Evolutionary conservation across 345 rosid genomes (phyloP), one percentile per base, ranked within the genome.

Genomic region (Trapa bicornis): DNA sequence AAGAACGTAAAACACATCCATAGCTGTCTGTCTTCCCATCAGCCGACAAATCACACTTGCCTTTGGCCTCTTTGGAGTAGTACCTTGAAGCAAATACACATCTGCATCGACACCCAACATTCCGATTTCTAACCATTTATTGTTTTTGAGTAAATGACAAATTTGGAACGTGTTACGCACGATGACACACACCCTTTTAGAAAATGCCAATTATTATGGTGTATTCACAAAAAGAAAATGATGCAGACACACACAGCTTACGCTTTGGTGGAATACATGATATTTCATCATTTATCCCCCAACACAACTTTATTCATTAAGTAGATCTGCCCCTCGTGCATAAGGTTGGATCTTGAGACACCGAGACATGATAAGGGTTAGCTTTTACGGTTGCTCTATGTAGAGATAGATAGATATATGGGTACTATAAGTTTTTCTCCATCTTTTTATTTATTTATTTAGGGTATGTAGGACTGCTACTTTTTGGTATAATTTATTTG

Each of bases 91-190:
- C 29, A 22, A 22, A 22, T 22, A 22, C 29, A 22, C 29, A 22
- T 22, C 29, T 22, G 29, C 29, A 22, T 6, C 6, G 35, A 4
- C 60, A 11, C 63, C 38, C 38, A 33, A 5, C 63, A 32, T 58
- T 58, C 38, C 38, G 15, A 33, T 58, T 45, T 13, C 7, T 45
- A 7, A 58, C 37, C 2, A 2, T 15, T 50, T 11, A 15, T 32
- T 58, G 63, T 37, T 5, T 58, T 58, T 58, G 63, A 58, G 63
- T 58, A 33, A 58, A 10, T 2, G 35, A 32, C 38, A 32, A 33
- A 58, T 58, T 58, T 32, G 15, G 63, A 58, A 58, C 63, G 63
- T 58, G 63, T 35, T 37, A 37, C 63, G 63, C 63, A 32, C 63
- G 63, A 58, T 58, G 37, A 35, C 63, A 5, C 63, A 5, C n/a